These are phyloP conservation scores for Candida insectorum DNA, from an alignment of 805 yeast genomes.

Conservation along the genomic window DNA sequence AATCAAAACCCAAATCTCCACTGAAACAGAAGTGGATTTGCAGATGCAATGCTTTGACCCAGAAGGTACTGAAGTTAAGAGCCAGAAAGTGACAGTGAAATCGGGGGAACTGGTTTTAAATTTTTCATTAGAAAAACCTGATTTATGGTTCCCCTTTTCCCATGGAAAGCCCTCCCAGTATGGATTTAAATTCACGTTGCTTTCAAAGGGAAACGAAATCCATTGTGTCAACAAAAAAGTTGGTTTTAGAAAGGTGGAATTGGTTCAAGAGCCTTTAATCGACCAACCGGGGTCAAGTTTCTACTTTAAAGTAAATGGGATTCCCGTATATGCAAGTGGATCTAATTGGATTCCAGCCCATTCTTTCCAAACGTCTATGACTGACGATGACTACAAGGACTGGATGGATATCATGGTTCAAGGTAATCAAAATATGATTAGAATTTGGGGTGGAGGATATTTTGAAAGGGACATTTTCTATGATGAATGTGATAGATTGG, in stretches of 20 bases:
- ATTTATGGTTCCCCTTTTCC: slow-evolving; percentile 39
- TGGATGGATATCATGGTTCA: slow-evolving; percentile 32
- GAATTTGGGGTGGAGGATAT: slow-evolving; percentile 50
- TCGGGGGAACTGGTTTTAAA: no score
- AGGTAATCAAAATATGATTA: slow-evolving; percentile 42
- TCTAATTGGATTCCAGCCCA: slow-evolving; percentile 50
- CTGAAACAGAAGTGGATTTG: no score
- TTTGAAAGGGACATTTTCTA: slow-evolving; percentile 42
- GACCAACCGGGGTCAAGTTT: slow-evolving; percentile 35
- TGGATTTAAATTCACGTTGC: slow-evolving; percentile 14
- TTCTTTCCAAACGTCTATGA: slow-evolving; percentile 28
- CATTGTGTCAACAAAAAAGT: slow-evolving; percentile 18
- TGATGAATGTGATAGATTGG: slow-evolving; percentile 39
- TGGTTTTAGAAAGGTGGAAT: slow-evolving; percentile 39
- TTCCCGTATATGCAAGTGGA: slow-evolving; percentile 37
- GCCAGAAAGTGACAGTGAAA: neutral
- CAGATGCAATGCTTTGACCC: neutral
- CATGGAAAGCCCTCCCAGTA: slow-evolving; percentile 35
- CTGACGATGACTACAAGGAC: slow-evolving; percentile 28
- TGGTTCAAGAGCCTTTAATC: slow-evolving; percentile 27
- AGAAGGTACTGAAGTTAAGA: neutral
- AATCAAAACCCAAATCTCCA: no score
- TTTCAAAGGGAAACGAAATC: neutral
- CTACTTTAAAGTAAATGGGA: slow-evolving; percentile 37
- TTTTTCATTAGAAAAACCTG: slow-evolving; percentile 18